Base-by-base conservation (phyloP, 108 stramenopile genomes). In the Fragilariopsis cylindrus region DNA sequence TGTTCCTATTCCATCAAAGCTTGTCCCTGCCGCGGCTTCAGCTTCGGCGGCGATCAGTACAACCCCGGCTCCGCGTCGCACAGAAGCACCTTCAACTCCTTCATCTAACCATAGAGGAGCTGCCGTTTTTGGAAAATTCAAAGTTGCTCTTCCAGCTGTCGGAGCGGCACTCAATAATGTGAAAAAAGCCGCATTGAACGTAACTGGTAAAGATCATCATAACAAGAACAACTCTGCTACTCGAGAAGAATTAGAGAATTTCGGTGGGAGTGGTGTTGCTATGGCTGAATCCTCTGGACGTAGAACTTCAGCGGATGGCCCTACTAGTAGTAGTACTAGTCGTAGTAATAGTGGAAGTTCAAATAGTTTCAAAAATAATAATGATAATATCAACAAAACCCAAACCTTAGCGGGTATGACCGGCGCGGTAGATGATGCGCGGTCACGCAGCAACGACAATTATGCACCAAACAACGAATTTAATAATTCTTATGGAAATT, bases 221-320 rank as follows among this genome's bases (percentile, higher is more conserved):
- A 30, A 30, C 30, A 30, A 30, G 30, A 30, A 30, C 30, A 30
- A 30, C 30, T 30, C 30, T 30, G 30, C 30, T 30, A 30, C 58
- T 60, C 19, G 58, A 60, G 21, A 6, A 12, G 58, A 60, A 11
- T 11, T 60, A 41, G 18, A 6, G 21, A 21, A 41, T 30, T 60
- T 60, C 5, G 5, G 39, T 40, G 58, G 41, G 2, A 30, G 19
- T 40, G 58, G 58, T 30, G 41, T 60, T 30, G 19, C 4, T 9
- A 60, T 60, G 58, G 58, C 58, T 12, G 58, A 60, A 60, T 60
- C 58, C 2, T 60, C 58, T 7, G 9, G 9, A 41, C 58, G 58
- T 5, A 16, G 58, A 4, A 39, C 6, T 40, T 60, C 58, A 3
- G 18, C 21, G 3, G 6, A 21, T 21, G 19, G 30, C 30, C 30